Percentiles rank a stretch among this genome's conserved stretches.
These are phyloP conservation scores for Styphnolobium japonicum DNA, from an alignment of 306 rosid species.

Conservation along the genomic window DNA sequence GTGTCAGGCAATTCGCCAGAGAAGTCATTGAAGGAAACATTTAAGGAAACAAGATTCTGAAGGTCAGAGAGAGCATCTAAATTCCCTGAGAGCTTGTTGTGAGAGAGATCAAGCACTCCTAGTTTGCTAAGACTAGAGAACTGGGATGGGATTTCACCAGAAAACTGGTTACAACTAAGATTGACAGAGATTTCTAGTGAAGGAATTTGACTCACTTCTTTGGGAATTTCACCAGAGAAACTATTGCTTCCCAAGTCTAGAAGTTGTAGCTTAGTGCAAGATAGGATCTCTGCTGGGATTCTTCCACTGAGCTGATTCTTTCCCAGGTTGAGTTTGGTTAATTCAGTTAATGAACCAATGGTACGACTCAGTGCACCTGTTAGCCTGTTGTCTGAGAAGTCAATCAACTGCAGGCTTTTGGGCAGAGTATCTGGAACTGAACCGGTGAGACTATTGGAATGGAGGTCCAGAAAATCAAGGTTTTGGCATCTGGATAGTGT, in stretches of 20 bases:
- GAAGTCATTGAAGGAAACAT: conserved; percentile 76
- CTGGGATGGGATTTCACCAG: conserved; percentile 67
- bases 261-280: conserved; percentile 61
- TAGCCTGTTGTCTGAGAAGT: conserved; percentile 63
- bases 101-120: conserved; percentile 76
- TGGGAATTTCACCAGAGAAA: conserved; percentile 70
- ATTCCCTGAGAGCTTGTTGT: conserved; percentile 71
- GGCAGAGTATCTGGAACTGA: conserved; percentile 56
- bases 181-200: conserved; percentile 76
- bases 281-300: conserved; percentile 60
- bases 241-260: conserved; percentile 66
- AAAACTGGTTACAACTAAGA: conserved; percentile 65
- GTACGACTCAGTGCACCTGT: conserved; percentile 47
- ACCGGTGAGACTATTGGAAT: conserved; percentile 60
- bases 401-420: conserved; percentile 48
- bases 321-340: conserved; percentile 63
- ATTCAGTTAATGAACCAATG: conserved; percentile 54
- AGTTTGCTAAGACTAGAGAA: conserved; percentile 63
- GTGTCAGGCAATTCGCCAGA: conserved; percentile 72
- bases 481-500: conserved; percentile 51
- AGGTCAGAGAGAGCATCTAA: conserved; percentile 49
- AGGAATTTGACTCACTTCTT: conserved; percentile 57
- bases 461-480: conserved; percentile 75
- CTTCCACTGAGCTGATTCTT: conserved; percentile 58
- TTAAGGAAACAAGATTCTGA: conserved; percentile 71